phyloP scores from a whole-genome alignment of 2,329 filamentous ascomycete genomes.

The Ophiostoma pallidulum region DNA sequence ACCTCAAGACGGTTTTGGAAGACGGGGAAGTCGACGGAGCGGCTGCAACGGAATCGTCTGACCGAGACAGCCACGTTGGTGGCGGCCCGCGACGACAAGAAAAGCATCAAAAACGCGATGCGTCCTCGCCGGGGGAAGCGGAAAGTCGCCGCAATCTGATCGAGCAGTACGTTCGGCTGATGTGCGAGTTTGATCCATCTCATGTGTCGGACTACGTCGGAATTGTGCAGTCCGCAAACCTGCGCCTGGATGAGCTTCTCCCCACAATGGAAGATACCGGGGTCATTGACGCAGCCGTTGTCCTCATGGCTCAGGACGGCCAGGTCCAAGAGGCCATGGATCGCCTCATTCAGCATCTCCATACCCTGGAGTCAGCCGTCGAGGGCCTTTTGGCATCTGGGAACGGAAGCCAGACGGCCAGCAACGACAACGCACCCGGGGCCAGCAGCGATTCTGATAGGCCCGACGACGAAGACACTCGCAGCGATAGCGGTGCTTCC shows the following conservation, averaged over 20 bases:
- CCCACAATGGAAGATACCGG: conserved; percentile 83
- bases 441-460: no score
- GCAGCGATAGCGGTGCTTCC: conserved; percentile 9
- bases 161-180: conserved; percentile 80
- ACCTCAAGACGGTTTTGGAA: conserved; percentile 68
- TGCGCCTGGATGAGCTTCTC: conserved; percentile 70
- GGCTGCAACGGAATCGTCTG: not conserved
- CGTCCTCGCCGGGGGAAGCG: conserved; percentile 13
- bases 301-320: conserved; percentile 83
- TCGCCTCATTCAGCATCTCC: conserved; percentile 70
- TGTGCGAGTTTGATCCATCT: conserved; percentile 74
- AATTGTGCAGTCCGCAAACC: conserved; percentile 60
- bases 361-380: conserved; percentile 69
- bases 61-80: not conserved
- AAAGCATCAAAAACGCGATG: not conserved
- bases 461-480: not conserved
- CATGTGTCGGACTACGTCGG: conserved; percentile 83
- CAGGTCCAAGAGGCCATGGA: conserved; percentile 75
- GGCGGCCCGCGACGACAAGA: no score
- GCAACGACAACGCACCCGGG: not conserved
- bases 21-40: conserved; percentile 22
- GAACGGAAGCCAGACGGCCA: not conserved
- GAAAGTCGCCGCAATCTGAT: conserved; percentile 48
- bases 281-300: conserved; percentile 84
- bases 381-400: conserved; percentile 54